Conservation (phyloP, 2,329 filamentous ascomycete species). For the Penicillium vulpinum region DNA sequence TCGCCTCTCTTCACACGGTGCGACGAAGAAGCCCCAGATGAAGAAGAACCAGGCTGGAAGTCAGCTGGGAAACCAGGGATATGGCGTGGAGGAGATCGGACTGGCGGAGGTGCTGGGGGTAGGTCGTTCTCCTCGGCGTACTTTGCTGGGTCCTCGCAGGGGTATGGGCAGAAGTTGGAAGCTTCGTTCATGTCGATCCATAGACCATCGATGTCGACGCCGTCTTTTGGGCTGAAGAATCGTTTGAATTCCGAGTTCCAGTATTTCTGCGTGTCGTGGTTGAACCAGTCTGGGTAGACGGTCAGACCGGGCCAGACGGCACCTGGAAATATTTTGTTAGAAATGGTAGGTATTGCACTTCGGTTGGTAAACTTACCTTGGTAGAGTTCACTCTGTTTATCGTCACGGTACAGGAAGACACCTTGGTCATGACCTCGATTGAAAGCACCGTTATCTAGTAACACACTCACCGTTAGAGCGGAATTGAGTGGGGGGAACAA, state of each 20-base stretch:
- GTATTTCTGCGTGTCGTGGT: slow-evolving; percentile 62
- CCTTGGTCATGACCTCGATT: slow-evolving; percentile 61
- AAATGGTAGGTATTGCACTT: neutral
- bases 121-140: slow-evolving; percentile 50
- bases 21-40: neutral
- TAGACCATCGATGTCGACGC: slow-evolving; percentile 73
- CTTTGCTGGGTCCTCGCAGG: slow-evolving; percentile 54
- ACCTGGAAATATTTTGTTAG: slow-evolving; percentile 39
- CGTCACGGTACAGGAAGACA: slow-evolving; percentile 54
- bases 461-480: neutral
- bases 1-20: neutral
- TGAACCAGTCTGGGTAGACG: slow-evolving; percentile 76
- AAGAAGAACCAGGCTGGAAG: slow-evolving; percentile 59
- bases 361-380: slow-evolving; percentile 35
- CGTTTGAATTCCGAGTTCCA: slow-evolving; percentile 68
- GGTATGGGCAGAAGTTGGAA: slow-evolving; percentile 55
- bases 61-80: slow-evolving; percentile 68
- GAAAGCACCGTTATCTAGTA: slow-evolving; percentile 55
- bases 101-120: slow-evolving; percentile 62
- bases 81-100: slow-evolving; percentile 62
- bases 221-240: slow-evolving; percentile 65
- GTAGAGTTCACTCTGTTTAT: slow-evolving; percentile 53
- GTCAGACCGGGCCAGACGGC: slow-evolving; percentile 77
- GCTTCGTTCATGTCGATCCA: slow-evolving; percentile 74
- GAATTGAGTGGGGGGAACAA: neutral